A percentile compares a stretch with the other conserved stretches of the same genome.
These are phyloP conservation scores for Candida verbasci DNA, from an alignment of 805 yeast species.

Conservation along the genomic window DNA sequence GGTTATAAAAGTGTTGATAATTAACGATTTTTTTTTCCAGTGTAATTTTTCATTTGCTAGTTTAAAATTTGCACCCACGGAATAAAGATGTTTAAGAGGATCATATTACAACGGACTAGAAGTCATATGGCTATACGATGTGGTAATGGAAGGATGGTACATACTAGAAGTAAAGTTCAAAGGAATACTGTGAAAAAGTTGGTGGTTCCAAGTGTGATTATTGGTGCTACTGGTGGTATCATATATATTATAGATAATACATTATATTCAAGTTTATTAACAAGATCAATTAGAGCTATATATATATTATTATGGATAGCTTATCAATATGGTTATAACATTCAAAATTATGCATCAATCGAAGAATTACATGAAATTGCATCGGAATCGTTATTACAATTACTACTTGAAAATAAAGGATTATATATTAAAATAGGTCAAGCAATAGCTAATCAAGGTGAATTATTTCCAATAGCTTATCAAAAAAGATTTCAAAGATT, in stretches of 20 bases:
- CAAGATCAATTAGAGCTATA: slow-evolving; percentile 51
- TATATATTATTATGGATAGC: slow-evolving; percentile 49
- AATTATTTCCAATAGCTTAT: slow-evolving; percentile 60
- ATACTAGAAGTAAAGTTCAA: too few relatives aligned
- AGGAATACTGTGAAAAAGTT: too few relatives aligned
- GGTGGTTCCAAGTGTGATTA: slow-evolving; percentile 3
- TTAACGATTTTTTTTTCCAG: slow-evolving; percentile 1
- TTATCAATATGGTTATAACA: slow-evolving; percentile 49
- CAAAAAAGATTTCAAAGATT: slow-evolving; percentile 53
- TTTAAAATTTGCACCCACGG: too few relatives aligned
- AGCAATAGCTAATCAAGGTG: slow-evolving; percentile 72
- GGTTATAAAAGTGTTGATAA: neutral
- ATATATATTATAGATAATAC: slow-evolving; percentile 11
- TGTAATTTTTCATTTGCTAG: neutral
- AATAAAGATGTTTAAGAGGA: too few relatives aligned
- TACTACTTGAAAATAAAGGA: slow-evolving; percentile 33
- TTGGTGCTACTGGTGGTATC: slow-evolving; percentile 9
- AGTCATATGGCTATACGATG: too few relatives aligned
- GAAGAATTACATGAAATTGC: slow-evolving; percentile 55
- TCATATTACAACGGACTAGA: too few relatives aligned
- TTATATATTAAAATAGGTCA: slow-evolving; percentile 76
- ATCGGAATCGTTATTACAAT: slow-evolving; percentile 35
- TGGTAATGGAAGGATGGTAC: too few relatives aligned
- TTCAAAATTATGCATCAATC: slow-evolving; percentile 32
- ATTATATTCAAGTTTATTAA: slow-evolving; percentile 42